Evolutionary conservation across 805 yeast species (phyloP), one percentile per base, ranked within the genome.

Genomic region (Spathaspora girioi): DNA sequence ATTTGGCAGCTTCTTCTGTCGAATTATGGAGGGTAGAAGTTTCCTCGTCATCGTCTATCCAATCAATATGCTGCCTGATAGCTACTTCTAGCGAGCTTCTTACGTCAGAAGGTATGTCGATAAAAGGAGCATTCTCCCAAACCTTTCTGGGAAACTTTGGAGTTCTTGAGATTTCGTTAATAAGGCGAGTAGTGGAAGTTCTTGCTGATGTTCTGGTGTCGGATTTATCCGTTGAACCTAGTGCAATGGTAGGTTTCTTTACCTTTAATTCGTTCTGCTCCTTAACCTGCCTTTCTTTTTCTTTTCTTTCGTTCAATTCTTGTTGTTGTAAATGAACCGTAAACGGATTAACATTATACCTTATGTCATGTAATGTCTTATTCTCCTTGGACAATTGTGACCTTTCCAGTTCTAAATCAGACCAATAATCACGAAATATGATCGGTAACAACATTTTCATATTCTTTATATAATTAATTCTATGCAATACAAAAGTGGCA

Each of bases 381-480:
- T 81, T 72, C 7, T 65, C 68, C 52, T 78, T 78, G 38, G 75
- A 54, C n/a, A 83, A 54, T 41, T 65, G 60, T 55, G 78, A 75
- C 51, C 96, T 74, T 52, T 77, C 80, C 6, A 71, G 75, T 50
- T 89, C 96, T 52, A 93, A 69, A 18, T 79, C 82, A 19, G 75
- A 66, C 98, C 98, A 93, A 26, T 89, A 73, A 46, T 80, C 80
- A 56, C 89, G 83, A 64, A 89, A 96, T 31, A 86, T 83, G 3
- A 85, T 81, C 0, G 98, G 98, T 12, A 93, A 75, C 60, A 90
- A 86, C 92, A 92, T 84, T 54, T 88, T 88, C 67, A 93, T 65
- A 63, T 89, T 91, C 59, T 91, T 91, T 58, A 84, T 85, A 54
- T 83, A 88, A 38, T 92, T 84, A 17, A 93, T 77, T 35, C 96